Evolutionary conservation across 495 filamentous ascomycete genomes (phyloP).

Genomic region (Daldinia caldariorum): DNA sequence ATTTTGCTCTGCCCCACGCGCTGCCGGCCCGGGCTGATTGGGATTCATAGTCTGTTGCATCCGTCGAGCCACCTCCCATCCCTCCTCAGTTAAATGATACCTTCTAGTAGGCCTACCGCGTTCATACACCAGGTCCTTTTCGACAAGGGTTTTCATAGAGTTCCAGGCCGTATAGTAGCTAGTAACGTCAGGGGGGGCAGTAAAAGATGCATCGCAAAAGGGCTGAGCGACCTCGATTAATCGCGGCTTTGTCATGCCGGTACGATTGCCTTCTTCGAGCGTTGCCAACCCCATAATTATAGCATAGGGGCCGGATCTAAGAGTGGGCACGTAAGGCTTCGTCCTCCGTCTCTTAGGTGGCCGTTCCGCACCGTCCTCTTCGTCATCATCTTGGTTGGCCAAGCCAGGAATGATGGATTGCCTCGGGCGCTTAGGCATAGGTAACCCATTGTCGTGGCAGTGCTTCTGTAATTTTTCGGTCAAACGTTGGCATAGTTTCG

Average conservation of each 20-base stretch:
- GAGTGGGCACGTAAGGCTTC: slow-evolving; percentile 75
- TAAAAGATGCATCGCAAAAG: slow-evolving; percentile 79
- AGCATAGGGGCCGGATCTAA: slow-evolving; percentile 79
- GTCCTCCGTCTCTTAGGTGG: slow-evolving; percentile 71
- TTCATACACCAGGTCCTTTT: slow-evolving; percentile 80
- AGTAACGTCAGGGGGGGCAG: slow-evolving; percentile 69
- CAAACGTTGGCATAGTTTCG: slow-evolving; percentile 73
- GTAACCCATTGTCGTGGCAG: slow-evolving; percentile 74
- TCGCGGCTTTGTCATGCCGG: slow-evolving; percentile 72
- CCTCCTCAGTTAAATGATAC: slow-evolving; percentile 79
- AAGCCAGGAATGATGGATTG: slow-evolving; percentile 42
- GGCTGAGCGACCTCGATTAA: slow-evolving; percentile 76
- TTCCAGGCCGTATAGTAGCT: slow-evolving; percentile 86
- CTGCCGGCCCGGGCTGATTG: slow-evolving; percentile 25
- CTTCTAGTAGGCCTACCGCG: slow-evolving; percentile 73
- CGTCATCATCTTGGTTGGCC: slow-evolving; percentile 43
- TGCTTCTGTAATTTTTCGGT: slow-evolving; percentile 73
- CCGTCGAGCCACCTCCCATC: slow-evolving; percentile 78
- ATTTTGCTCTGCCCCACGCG: slow-evolving; percentile 5
- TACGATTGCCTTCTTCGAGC: slow-evolving; percentile 62
- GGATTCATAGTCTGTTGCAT: slow-evolving; percentile 63
- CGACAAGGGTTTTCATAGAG: slow-evolving; percentile 80
- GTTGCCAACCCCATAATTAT: slow-evolving; percentile 73
- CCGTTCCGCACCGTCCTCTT: slow-evolving; percentile 54
- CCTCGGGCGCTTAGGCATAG: slow-evolving; percentile 70